A percentile compares a stretch with the other conserved stretches of the same genome.
phyloP scores from a whole-genome alignment of 1,284 basidiomycete genomes.

The Boletus mariae region DNA sequence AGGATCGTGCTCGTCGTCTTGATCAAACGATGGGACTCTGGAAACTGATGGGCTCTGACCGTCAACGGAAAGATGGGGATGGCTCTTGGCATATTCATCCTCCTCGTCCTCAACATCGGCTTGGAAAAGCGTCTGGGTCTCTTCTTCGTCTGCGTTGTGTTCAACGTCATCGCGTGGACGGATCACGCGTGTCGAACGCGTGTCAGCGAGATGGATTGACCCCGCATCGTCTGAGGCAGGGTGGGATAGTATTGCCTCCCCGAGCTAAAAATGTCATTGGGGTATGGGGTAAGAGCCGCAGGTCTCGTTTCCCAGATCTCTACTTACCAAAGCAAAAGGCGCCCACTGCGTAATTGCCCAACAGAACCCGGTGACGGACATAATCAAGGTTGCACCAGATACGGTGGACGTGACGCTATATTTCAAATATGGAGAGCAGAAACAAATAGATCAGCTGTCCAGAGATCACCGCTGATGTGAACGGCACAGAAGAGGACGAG shows the following conservation, averaged over 20 bases:
- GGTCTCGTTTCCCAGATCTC: neutral
- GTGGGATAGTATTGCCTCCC: conserved; percentile 66
- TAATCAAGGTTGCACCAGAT: conserved; percentile 57
- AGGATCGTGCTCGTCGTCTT: conserved; percentile 5
- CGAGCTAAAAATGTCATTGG: conserved; percentile 46
- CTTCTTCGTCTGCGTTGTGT: conserved; percentile 23
- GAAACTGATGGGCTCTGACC: neutral
- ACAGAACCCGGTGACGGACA: conserved; percentile 68
- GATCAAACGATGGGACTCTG: conserved; percentile 7
- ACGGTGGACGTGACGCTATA: conserved; percentile 63
- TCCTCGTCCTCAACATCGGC: conserved; percentile 19
- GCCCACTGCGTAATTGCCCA: conserved; percentile 83
- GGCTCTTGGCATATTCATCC: neutral
- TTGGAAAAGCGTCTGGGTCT: conserved; percentile 18
- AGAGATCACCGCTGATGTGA: conserved; percentile 14
- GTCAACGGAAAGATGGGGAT: neutral
- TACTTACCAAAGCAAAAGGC: conserved; percentile 68
- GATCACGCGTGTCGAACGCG: conserved; percentile 17
- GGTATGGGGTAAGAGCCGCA: conserved; percentile 28
- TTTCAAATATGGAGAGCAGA: conserved; percentile 10
- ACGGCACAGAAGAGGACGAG: conserved; percentile 3
- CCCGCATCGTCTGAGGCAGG: conserved; percentile 40
- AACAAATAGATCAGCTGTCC: conserved; percentile 10
- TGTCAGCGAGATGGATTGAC: conserved; percentile 48
- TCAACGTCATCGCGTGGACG: conserved; percentile 28